phyloP scores from a whole-genome alignment of 2,329 filamentous ascomycete species.

The Xylariaceae sp. region DNA sequence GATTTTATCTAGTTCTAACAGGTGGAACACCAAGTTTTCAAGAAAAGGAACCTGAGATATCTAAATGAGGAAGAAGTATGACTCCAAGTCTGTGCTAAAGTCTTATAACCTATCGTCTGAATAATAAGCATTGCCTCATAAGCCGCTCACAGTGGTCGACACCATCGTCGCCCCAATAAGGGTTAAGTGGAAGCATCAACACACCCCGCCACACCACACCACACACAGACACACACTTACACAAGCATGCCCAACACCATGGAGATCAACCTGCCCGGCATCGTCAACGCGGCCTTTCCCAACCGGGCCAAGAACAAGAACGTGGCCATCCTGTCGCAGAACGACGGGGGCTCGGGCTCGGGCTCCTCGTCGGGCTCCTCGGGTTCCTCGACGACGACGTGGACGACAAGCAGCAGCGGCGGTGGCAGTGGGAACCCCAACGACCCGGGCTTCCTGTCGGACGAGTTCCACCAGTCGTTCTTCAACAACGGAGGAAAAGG shows the following conservation, averaged over 20 bases:
- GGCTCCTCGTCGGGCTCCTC: no score
- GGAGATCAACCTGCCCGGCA: slow-evolving; percentile 23
- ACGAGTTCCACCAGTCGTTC: slow-evolving; percentile 28
- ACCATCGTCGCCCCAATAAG: not conserved
- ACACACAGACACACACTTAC: not conserved
- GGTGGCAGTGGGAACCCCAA: slow-evolving; percentile 31
- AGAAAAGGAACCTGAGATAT: not conserved
- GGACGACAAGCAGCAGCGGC: no score
- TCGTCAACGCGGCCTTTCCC: slow-evolving; percentile 21
- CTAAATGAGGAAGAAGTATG: no score
- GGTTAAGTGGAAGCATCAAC: no score
- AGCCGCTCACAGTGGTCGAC: not conserved
- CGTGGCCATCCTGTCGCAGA: slow-evolving; percentile 14
- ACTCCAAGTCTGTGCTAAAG: not conserved
- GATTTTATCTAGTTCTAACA: not conserved
- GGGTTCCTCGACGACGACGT: no score
- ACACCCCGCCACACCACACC: no score
- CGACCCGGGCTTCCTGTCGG: slow-evolving; percentile 34
- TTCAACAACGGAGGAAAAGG: no score
- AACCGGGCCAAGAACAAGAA: slow-evolving; percentile 14
- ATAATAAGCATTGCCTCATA: not conserved
- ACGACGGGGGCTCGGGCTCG: slow-evolving; percentile 8
- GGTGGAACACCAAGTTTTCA: not conserved
- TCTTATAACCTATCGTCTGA: not conserved
- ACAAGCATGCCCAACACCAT: slow-evolving; percentile 8